A percentile compares a stretch with the other conserved stretches of the same genome.
These are phyloP conservation scores for Patellaria atrata DNA, from an alignment of 495 filamentous ascomycete genomes.

Conservation along the genomic window DNA sequence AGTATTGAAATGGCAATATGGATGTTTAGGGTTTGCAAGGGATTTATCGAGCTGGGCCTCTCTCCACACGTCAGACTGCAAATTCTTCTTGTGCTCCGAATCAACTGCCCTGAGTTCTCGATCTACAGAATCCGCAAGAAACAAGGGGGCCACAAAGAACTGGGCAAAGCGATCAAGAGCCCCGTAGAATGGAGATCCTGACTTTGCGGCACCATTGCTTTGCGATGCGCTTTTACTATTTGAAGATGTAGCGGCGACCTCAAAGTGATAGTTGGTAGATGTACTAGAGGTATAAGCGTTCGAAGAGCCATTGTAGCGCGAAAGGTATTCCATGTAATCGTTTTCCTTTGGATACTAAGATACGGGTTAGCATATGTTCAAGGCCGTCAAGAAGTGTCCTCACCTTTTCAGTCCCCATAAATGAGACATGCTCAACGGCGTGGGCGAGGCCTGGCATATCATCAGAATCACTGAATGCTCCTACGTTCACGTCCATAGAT, in stretches of 20 bases:
- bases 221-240: conserved; percentile 18
- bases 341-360: conserved; percentile 77
- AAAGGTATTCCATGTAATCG: conserved; percentile 85
- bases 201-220: conserved; percentile 11
- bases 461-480: conserved; percentile 81
- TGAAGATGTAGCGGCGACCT: conserved; percentile 51
- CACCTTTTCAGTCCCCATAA: conserved; percentile 97
- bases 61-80: conserved; percentile 91
- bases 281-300: conserved; percentile 92
- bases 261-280: conserved; percentile 96
- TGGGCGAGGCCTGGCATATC: conserved; percentile 92
- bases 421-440: conserved; percentile 82
- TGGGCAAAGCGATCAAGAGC: conserved; percentile 93
- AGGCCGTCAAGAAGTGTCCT: conserved; percentile 7
- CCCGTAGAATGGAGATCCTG: conserved; percentile 61
- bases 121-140: conserved; percentile 78
- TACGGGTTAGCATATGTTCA: conserved; percentile 21
- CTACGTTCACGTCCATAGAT: conserved; percentile 88
- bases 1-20: conserved; percentile 92
- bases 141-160: conserved; percentile 90
- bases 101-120: conserved; percentile 87
- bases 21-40: conserved; percentile 76
- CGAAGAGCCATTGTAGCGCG: conserved; percentile 73
- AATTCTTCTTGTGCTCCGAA: conserved; percentile 98
- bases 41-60: conserved; percentile 85